phyloP scores from a whole-genome alignment of 805 yeast species.

The Kluyveromyces nonfermentans region DNA sequence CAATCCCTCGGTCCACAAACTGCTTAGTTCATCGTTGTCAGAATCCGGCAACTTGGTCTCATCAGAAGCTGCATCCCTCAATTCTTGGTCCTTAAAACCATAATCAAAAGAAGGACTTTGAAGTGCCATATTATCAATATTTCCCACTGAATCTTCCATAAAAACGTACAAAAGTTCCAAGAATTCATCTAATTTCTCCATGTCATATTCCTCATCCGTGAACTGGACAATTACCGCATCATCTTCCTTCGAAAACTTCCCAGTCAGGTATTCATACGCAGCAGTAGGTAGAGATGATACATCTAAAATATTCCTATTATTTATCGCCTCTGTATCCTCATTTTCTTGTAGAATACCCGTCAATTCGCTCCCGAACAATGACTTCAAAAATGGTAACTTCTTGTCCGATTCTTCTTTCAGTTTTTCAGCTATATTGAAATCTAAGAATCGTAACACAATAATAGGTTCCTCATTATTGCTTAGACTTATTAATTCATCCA shows the following conservation, averaged over 20 bases:
- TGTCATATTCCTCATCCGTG: conserved; percentile 15
- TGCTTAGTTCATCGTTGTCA: conserved; percentile 20
- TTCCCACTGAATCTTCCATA: conserved; percentile 16
- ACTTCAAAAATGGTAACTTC: conserved; percentile 13
- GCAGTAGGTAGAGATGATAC: conserved; percentile 12
- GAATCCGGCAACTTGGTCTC: conserved; percentile 1
- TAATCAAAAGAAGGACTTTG: conserved; percentile 2
- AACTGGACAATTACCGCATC: conserved; percentile 18
- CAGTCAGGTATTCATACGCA: conserved; percentile 16
- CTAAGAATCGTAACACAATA: conserved; percentile 17
- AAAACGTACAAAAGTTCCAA: conserved; percentile 17
- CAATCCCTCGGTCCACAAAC: conserved; percentile 45
- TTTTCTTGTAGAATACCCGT: conserved; percentile 10
- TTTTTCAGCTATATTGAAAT: conserved; percentile 11
- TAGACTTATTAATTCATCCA: conserved; percentile 2
- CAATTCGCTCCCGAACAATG: conserved; percentile 11
- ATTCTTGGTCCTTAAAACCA: background rate
- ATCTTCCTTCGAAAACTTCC: conserved; percentile 12
- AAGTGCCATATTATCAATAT: conserved; percentile 16
- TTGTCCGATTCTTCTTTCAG: conserved; percentile 5
- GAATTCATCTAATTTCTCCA: conserved; percentile 18
- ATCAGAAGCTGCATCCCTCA: background rate
- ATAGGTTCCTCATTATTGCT: conserved; percentile 13
- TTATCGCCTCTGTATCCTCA: conserved; percentile 1
- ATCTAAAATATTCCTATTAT: conserved; percentile 1